Percentiles rank a stretch among this genome's conserved stretches.
Evolutionary conservation across 306 rosid genomes (phyloP).

Genomic region (Cucurbita moschata): DNA sequence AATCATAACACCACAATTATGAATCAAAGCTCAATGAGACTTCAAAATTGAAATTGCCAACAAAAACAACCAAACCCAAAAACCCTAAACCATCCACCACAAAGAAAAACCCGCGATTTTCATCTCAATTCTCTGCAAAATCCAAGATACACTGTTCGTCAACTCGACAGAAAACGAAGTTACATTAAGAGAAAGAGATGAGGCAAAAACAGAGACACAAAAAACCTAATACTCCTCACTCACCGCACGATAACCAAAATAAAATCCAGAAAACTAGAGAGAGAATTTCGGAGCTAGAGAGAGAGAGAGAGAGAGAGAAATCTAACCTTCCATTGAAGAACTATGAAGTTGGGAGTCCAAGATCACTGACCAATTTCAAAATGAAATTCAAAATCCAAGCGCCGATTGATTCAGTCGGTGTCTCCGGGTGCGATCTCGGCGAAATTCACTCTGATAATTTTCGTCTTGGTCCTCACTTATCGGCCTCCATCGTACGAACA

Average conservation of each 20-base stretch:
- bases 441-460: not conserved
- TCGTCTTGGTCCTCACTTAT: not conserved
- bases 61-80: not conserved
- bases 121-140: not conserved
- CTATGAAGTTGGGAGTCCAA: slow-evolving; percentile 8
- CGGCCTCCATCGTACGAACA: not conserved
- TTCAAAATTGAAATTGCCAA: not conserved
- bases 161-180: not conserved
- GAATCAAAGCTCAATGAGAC: not conserved
- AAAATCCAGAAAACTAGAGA: not conserved
- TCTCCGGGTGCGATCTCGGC: not conserved
- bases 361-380: not conserved
- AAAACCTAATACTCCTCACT: not conserved
- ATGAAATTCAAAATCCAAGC: not conserved
- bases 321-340: slow-evolving; percentile 13
- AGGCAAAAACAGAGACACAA: too few relatives aligned
- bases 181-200: not conserved
- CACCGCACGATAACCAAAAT: not conserved
- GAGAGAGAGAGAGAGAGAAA: not conserved
- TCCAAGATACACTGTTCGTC: not conserved
- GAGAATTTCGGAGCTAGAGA: slow-evolving; percentile 2
- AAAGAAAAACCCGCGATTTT: not conserved
- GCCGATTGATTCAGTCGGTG: not conserved
- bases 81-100: not conserved
- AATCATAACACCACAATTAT: not conserved